Conservation (phyloP, 371 early-diverging fungal genomes). For the Mortierella sp. region DNA sequence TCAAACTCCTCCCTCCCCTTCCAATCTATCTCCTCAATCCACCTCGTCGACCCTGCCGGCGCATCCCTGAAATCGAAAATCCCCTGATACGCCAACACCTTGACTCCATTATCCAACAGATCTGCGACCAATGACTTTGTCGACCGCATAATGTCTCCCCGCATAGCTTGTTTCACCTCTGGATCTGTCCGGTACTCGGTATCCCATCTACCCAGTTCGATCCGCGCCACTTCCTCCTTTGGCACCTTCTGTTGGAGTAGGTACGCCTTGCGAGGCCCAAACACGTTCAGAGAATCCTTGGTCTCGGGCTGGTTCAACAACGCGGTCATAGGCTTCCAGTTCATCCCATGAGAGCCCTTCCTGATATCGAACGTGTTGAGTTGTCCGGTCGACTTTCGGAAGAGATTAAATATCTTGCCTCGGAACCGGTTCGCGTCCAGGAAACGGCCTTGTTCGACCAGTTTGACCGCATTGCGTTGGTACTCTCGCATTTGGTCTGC, state of each 20-base stretch:
- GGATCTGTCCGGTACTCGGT: slow-evolving; percentile 60
- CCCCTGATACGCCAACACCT: slow-evolving; percentile 53
- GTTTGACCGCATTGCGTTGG: slow-evolving; percentile 45
- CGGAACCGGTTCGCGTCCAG: slow-evolving; percentile 59
- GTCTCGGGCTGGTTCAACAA: slow-evolving; percentile 62
- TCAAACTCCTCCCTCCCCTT: slow-evolving; percentile 60
- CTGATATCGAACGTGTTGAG: slow-evolving; percentile 79
- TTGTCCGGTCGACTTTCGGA: slow-evolving; percentile 67
- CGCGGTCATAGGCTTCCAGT: slow-evolving; percentile 64
- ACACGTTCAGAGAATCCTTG: slow-evolving; percentile 66
- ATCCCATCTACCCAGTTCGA: slow-evolving; percentile 31
- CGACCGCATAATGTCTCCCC: slow-evolving; percentile 71
- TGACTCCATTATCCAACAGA: slow-evolving; percentile 59
- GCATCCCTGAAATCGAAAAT: slow-evolving; percentile 81
- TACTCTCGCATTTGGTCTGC: slow-evolving; percentile 55
- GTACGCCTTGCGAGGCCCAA: slow-evolving; percentile 29
- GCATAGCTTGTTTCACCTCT: slow-evolving; percentile 59
- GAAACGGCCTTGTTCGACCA: slow-evolving; percentile 61
- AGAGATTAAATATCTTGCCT: slow-evolving; percentile 65
- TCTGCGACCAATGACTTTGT: slow-evolving; percentile 60
- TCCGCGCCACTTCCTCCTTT: slow-evolving; percentile 21
- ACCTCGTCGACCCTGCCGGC: slow-evolving; percentile 64
- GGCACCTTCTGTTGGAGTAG: slow-evolving; percentile 25
- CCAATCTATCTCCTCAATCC: slow-evolving; percentile 76
- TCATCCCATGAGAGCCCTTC: slow-evolving; percentile 64